phyloP scores from a whole-genome alignment of 805 yeast species.

The Hanseniaspora taiwanica region DNA sequence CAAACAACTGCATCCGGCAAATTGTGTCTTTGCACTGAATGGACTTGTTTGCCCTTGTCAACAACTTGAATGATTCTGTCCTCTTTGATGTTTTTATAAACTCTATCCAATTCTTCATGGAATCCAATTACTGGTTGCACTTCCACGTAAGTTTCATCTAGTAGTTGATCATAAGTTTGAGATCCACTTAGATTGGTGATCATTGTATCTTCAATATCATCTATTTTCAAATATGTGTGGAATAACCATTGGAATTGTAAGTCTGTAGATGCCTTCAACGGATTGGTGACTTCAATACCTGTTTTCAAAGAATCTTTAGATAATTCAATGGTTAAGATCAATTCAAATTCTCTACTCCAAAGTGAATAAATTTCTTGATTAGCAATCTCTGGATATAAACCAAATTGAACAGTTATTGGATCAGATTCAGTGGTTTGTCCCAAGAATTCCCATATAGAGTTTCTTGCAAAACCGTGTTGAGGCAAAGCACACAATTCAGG shows the following conservation, averaged over 20 bases:
- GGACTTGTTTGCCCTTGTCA: slow-evolving; percentile 55
- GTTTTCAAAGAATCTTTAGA: slow-evolving; percentile 48
- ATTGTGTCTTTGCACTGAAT: slow-evolving; percentile 51
- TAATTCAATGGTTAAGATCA: slow-evolving; percentile 56
- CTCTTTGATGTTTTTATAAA: slow-evolving; percentile 51
- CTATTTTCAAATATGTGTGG: slow-evolving; percentile 74
- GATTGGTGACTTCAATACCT: slow-evolving; percentile 61
- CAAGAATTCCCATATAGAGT: slow-evolving; percentile 81
- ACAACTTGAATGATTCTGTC: slow-evolving; percentile 52
- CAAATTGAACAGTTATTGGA: slow-evolving; percentile 81
- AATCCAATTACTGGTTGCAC: slow-evolving; percentile 64
- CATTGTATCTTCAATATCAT: slow-evolving; percentile 63
- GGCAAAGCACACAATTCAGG: slow-evolving; percentile 59
- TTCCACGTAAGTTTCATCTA: slow-evolving; percentile 48
- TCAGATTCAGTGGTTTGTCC: slow-evolving; percentile 65
- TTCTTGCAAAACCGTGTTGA: slow-evolving; percentile 94
- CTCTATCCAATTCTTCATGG: slow-evolving; percentile 72
- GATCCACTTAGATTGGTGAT: slow-evolving; percentile 71
- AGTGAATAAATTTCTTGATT: slow-evolving; percentile 51
- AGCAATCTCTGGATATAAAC: slow-evolving; percentile 75
- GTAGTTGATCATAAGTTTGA: slow-evolving; percentile 61
- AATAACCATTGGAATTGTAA: slow-evolving; percentile 90
- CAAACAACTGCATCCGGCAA: slow-evolving; percentile 73
- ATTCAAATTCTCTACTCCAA: slow-evolving; percentile 57
- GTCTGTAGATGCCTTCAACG: slow-evolving; percentile 33